phyloP scores from a whole-genome alignment of 805 yeast species.

The Saturnispora sanitii region DNA sequence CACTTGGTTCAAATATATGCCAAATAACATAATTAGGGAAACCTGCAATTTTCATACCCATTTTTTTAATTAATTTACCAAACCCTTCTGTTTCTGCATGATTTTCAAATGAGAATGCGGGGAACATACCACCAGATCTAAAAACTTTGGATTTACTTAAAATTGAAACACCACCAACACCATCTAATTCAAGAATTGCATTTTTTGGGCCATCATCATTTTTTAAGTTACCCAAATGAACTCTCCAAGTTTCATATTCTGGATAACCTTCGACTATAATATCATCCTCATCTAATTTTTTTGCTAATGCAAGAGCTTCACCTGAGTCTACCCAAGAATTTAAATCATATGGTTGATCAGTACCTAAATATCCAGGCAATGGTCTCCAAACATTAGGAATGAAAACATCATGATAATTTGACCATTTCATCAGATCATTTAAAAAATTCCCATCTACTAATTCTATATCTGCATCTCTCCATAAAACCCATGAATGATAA shows the following conservation, averaged over 20 bases:
- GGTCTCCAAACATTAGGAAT: conserved; percentile 97
- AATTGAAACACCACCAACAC: conserved; percentile 82
- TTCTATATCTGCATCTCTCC: conserved; percentile 85
- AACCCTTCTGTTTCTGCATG: conserved; percentile 87
- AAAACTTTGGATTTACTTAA: conserved; percentile 65
- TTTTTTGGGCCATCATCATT: conserved; percentile 49
- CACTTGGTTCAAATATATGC: conserved; percentile 88
- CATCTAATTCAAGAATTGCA: conserved; percentile 65
- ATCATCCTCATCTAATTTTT: conserved; percentile 61
- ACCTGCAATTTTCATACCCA: conserved; percentile 81
- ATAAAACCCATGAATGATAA: conserved; percentile 83
- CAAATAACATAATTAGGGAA: conserved; percentile 83
- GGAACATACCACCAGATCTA: conserved; percentile 73
- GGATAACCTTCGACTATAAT: conserved; percentile 86
- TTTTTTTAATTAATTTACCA: conserved; percentile 67
- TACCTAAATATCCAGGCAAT: conserved; percentile 80
- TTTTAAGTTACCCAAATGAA: conserved; percentile 66
- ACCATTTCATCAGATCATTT: conserved; percentile 57
- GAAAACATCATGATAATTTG: conserved; percentile 54
- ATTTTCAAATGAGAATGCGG: conserved; percentile 73
- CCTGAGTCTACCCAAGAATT: conserved; percentile 94
- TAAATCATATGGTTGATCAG: conserved; percentile 90
- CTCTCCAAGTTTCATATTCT: conserved; percentile 80
- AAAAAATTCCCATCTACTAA: conserved; percentile 71
- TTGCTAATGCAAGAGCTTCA: conserved; percentile 60